These are phyloP conservation scores for Aspergillus uvarum DNA, from an alignment of 2,329 filamentous ascomycete genomes.

Conservation along the genomic window DNA sequence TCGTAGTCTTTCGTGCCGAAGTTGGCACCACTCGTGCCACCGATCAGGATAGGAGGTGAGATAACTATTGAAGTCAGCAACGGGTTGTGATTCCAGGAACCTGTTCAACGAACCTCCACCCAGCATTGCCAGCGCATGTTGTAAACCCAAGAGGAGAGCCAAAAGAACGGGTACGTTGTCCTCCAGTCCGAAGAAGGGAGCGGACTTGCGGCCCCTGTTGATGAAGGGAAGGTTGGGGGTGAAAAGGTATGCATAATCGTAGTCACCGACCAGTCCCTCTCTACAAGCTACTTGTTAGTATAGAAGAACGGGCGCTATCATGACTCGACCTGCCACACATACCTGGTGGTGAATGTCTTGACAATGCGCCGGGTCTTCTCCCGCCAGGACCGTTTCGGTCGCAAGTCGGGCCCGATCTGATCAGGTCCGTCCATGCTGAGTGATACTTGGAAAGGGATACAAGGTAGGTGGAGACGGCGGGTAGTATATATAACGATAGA, in stretches of 20 bases:
- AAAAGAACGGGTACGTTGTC: constrained; percentile 68
- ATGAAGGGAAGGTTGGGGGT: constrained; percentile 79
- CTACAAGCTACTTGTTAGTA: constrained; percentile 30
- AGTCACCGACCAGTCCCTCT: constrained; percentile 76
- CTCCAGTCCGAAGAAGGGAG: constrained; percentile 69
- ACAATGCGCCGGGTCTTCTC: constrained; percentile 37
- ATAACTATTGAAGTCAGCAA: constrained; percentile 46
- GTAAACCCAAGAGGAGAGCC: constrained; percentile 65
- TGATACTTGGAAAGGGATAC: neutral
- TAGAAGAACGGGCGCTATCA: neutral
- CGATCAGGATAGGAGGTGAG: constrained; percentile 64
- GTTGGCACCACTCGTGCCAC: constrained; percentile 57
- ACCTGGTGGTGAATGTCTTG: constrained; percentile 46
- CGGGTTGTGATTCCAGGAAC: neutral
- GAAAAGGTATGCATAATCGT: constrained; percentile 90
- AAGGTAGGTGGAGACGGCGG: neutral
- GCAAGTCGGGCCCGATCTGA: constrained; percentile 43
- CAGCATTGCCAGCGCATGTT: constrained; percentile 68
- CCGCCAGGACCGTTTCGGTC: constrained; percentile 37
- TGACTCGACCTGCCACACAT: constrained; percentile 9
- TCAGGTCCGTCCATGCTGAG: constrained; percentile 38
- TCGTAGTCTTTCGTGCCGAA: constrained; percentile 55
- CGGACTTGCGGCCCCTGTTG: constrained; percentile 57
- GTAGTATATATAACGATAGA: neutral
- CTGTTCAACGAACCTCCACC: constrained; percentile 43